phyloP scores from a whole-genome alignment of 2,329 filamentous ascomycete genomes.

The Aspergillaceae sp. region DNA sequence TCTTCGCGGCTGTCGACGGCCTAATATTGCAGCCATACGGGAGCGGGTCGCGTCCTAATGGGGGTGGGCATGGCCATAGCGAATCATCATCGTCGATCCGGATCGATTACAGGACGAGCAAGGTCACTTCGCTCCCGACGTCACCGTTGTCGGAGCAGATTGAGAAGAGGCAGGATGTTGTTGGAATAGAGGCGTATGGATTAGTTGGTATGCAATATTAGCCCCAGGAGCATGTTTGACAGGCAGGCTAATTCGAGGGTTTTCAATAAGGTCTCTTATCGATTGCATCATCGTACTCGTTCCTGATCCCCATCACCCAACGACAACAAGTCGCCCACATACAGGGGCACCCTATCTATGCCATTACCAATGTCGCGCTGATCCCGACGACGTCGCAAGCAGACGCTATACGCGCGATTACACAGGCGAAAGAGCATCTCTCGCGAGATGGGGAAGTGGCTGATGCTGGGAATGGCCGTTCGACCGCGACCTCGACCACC shows the following conservation, averaged over 20 bases:
- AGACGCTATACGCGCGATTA: constrained; percentile 66
- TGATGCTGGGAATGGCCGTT: constrained; percentile 12
- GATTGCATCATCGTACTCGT: constrained; percentile 69
- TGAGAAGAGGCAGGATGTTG: constrained; percentile 21
- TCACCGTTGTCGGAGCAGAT: constrained; percentile 13
- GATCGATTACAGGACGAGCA: constrained; percentile 59
- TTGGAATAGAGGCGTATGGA: constrained; percentile 42
- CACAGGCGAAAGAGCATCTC: constrained; percentile 45
- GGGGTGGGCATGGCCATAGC: constrained; percentile 41
- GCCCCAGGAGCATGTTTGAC: not conserved
- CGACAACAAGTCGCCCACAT: constrained; percentile 85
- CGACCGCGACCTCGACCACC: constrained; percentile 16
- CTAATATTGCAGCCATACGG: constrained; percentile 68
- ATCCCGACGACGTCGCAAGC: constrained; percentile 71
- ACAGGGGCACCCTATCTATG: constrained; percentile 71
- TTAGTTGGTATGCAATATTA: constrained; percentile 46
- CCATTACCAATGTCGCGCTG: constrained; percentile 80
- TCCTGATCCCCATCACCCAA: constrained; percentile 76
- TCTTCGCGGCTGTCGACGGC: constrained; percentile 75
- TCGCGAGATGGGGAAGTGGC: constrained; percentile 28
- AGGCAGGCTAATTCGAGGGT: not conserved
- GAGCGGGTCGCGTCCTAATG: constrained; percentile 37
- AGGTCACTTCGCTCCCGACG: constrained; percentile 41
- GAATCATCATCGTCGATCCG: constrained; percentile 45
- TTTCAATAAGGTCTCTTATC: constrained; percentile 63